phyloP scores from a whole-genome alignment of 306 rosid species.

The Medicago lupulina region DNA sequence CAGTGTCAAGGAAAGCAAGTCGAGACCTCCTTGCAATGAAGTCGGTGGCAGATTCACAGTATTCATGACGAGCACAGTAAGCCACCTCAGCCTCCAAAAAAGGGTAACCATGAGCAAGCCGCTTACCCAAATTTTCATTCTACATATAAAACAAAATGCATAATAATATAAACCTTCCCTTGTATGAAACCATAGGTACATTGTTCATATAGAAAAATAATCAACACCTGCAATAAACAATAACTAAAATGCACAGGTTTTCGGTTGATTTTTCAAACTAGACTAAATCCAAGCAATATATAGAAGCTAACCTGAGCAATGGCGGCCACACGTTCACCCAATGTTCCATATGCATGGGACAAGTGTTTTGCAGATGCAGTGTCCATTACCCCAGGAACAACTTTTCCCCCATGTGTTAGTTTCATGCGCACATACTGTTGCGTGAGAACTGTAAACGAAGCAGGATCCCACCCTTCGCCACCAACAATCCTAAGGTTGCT shows the following conservation, averaged over 20 bases:
- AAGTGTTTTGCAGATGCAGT: slow-evolving; percentile 83
- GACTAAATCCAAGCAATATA: not conserved
- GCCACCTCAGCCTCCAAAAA: slow-evolving; percentile 93
- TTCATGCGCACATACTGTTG: slow-evolving; percentile 91
- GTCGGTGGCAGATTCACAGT: slow-evolving; percentile 86
- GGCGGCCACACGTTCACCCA: slow-evolving; percentile 84
- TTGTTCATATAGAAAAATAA: not conserved
- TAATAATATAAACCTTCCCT: slow-evolving; percentile 5
- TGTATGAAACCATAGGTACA: slow-evolving; percentile 4
- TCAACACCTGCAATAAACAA: not conserved
- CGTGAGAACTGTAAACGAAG: slow-evolving; percentile 86
- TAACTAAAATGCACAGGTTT: not conserved
- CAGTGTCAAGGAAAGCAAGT: slow-evolving; percentile 90
- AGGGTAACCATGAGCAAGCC: slow-evolving; percentile 94
- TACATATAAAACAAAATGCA: slow-evolving; percentile 42
- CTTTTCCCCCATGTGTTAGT: slow-evolving; percentile 67
- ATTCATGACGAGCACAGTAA: slow-evolving; percentile 89
- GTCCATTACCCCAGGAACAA: slow-evolving; percentile 96
- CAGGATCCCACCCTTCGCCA: slow-evolving; percentile 93
- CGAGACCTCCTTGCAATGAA: slow-evolving; percentile 87
- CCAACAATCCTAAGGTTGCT: slow-evolving; percentile 68
- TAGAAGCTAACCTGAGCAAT: slow-evolving; percentile 88
- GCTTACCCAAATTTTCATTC: slow-evolving; percentile 86
- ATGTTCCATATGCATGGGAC: slow-evolving; percentile 83
- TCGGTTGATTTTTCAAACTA: slow-evolving; percentile 19